Evolutionary conservation across 306 rosid genomes (phyloP).

Genomic region (Ammopiptanthus mongolicus): DNA sequence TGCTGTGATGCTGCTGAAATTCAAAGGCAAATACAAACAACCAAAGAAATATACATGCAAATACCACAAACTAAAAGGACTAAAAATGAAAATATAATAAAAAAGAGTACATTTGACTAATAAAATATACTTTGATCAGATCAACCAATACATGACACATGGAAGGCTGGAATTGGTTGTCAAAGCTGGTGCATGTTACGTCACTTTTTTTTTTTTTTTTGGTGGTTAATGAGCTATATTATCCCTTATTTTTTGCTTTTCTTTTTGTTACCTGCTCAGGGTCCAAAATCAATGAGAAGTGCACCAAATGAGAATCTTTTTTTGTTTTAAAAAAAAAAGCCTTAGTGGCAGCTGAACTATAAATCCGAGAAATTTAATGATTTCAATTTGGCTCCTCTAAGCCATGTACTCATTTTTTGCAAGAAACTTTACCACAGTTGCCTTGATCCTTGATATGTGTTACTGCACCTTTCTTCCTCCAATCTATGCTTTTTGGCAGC

Average conservation of each 20-base stretch:
- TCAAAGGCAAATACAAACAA: no score
- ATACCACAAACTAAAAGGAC: no score
- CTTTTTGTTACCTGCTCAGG: neutral
- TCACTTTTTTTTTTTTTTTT: no score
- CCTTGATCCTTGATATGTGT: conserved; percentile 71
- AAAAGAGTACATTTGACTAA: no score
- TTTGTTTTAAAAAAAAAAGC: neutral
- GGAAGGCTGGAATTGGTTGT: no score
- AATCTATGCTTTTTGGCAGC: conserved; percentile 46
- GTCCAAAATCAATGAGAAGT: neutral
- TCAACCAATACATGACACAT: no score
- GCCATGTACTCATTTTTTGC: neutral
- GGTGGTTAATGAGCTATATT: neutral
- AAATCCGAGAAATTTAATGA: neutral
- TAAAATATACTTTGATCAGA: no score
- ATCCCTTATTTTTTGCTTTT: neutral
- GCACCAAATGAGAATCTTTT: neutral
- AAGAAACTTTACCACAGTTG: conserved; percentile 54
- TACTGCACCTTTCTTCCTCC: conserved; percentile 65
- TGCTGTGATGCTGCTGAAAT: no score
- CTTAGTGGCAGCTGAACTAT: neutral
- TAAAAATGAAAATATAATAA: no score
- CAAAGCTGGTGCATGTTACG: no score
- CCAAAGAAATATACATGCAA: no score
- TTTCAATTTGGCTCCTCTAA: neutral